phyloP scores from a whole-genome alignment of 352 stramenopile genomes.

The Salisapilia sapeloensis region DNA sequence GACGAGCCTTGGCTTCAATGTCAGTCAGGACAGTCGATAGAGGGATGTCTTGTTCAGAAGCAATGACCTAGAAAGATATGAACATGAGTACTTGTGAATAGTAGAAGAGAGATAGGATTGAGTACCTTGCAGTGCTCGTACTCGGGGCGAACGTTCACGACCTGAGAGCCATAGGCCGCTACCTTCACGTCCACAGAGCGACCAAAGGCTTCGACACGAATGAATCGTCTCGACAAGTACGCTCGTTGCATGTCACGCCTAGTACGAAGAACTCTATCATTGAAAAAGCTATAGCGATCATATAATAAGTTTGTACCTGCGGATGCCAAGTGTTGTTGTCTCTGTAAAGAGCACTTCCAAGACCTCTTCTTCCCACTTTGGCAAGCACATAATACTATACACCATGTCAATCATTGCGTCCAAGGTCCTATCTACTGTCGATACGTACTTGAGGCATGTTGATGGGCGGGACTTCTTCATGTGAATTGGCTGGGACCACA shows the following conservation, averaged over 20 bases:
- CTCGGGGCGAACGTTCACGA: conserved; percentile 65
- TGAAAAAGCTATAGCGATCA: conserved; percentile 2
- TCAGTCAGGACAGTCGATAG: too few relatives aligned
- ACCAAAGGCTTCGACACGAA: conserved; percentile 23
- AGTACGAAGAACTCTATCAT: background rate
- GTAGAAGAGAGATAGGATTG: too few relatives aligned
- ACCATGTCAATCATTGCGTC: background rate
- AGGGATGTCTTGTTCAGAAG: too few relatives aligned
- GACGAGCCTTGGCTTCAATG: too few relatives aligned
- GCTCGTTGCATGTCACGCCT: conserved; percentile 44
- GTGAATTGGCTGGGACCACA: conserved; percentile 76
- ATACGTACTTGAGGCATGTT: conserved; percentile 41
- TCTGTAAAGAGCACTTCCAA: conserved; percentile 54
- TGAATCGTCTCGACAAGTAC: conserved; percentile 24
- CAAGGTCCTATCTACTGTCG: background rate
- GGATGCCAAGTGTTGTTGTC: conserved; percentile 81
- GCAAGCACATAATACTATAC: conserved; percentile 52
- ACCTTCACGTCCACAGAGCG: conserved; percentile 40
- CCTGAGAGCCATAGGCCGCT: conserved; percentile 18
- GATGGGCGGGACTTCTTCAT: conserved; percentile 87
- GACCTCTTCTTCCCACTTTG: conserved; percentile 31
- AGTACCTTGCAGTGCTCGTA: conserved; percentile 72
- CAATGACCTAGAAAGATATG: too few relatives aligned
- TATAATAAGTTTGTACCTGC: conserved; percentile 19
- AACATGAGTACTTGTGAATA: too few relatives aligned